A percentile compares a stretch with the other conserved stretches of the same genome.
phyloP scores from a whole-genome alignment of 2,329 filamentous ascomycete species.

The Penicillium sp. region DNA sequence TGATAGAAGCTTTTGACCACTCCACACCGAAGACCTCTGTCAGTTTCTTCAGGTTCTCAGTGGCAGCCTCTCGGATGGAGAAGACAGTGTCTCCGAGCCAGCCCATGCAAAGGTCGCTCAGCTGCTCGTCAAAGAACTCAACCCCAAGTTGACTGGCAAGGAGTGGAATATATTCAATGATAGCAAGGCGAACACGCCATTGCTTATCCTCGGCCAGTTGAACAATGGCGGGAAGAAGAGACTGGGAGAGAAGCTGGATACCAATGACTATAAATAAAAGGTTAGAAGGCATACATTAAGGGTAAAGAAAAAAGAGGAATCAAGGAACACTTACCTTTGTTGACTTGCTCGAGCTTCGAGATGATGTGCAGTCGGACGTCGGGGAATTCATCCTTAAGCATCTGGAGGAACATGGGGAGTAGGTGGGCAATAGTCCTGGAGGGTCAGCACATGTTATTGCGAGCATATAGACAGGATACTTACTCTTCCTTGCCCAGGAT shows the following conservation, averaged over 20 bases:
- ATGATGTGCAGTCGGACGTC: conserved; percentile 98
- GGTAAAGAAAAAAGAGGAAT: background rate
- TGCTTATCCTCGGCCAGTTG: conserved; percentile 98
- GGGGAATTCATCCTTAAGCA: conserved; percentile 98
- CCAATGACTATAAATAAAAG: conserved; percentile 63
- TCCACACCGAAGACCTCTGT: conserved; percentile 97
- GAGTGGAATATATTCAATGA: conserved; percentile 97
- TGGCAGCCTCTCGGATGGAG: conserved; percentile 94
- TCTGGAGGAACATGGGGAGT: conserved; percentile 95
- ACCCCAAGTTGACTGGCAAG: conserved; percentile 92
- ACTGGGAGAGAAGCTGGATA: conserved; percentile 92
- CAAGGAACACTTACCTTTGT: conserved; percentile 58
- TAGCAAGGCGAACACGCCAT: conserved; percentile 93
- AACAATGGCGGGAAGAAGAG: conserved; percentile 90
- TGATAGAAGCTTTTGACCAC: conserved; percentile 93
- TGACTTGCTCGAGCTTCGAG: conserved; percentile 97
- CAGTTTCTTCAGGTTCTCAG: conserved; percentile 93
- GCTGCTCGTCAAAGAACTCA: conserved; percentile 96
- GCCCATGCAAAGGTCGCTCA: conserved; percentile 91
- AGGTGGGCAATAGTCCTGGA: conserved; percentile 85
- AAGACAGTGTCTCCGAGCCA: conserved; percentile 98
- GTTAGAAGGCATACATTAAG: background rate
- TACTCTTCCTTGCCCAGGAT: conserved; percentile 97
- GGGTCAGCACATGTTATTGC: conserved; percentile 15
- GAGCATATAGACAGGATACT: conserved; percentile 27